A percentile compares a stretch with the other conserved stretches of the same genome.
These are phyloP conservation scores for Tricholoma matsutake DNA, from an alignment of 768 basidiomycete species.

Conservation along the genomic window DNA sequence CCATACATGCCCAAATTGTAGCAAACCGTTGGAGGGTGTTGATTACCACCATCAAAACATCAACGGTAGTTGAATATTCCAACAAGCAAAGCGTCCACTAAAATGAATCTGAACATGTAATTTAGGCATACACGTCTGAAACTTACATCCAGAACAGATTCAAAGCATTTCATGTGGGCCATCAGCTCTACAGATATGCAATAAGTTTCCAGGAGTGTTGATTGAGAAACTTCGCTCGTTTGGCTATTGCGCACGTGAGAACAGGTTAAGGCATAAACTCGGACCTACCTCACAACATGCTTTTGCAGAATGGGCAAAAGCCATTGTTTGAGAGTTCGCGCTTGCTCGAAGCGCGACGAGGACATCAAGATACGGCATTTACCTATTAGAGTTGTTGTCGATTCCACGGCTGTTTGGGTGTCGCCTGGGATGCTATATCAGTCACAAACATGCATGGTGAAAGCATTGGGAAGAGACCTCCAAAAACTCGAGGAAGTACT, in stretches of 20 bases:
- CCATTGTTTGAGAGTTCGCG: conserved; percentile 69
- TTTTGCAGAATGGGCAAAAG: conserved; percentile 66
- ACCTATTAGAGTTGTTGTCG: conserved; percentile 36
- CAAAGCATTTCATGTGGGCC: conserved; percentile 60
- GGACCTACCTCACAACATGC: conserved; percentile 45
- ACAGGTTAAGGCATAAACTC: background rate
- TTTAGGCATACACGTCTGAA: background rate
- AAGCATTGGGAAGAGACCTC: conserved; percentile 36
- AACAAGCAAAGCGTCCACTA: conserved; percentile 56
- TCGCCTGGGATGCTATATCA: conserved; percentile 29
- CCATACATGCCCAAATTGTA: conserved; percentile 78
- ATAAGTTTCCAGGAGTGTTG: conserved; percentile 49
- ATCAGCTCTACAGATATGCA: conserved; percentile 58
- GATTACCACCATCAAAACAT: conserved; percentile 59
- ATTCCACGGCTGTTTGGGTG: conserved; percentile 21
- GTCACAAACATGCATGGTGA: background rate
- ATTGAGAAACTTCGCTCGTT: conserved; percentile 13
- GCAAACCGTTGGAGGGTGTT: conserved; percentile 70
- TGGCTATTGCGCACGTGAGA: background rate
- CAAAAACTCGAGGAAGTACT: conserved; percentile 66
- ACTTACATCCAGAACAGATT: conserved; percentile 66
- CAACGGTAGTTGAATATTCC: conserved; percentile 46
- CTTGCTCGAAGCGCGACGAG: conserved; percentile 73
- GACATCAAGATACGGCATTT: conserved; percentile 45
- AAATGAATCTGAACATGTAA: background rate